These are phyloP conservation scores for Sugiyamaella xylanicola DNA, from an alignment of 1,139 yeast species.

Conservation along the genomic window DNA sequence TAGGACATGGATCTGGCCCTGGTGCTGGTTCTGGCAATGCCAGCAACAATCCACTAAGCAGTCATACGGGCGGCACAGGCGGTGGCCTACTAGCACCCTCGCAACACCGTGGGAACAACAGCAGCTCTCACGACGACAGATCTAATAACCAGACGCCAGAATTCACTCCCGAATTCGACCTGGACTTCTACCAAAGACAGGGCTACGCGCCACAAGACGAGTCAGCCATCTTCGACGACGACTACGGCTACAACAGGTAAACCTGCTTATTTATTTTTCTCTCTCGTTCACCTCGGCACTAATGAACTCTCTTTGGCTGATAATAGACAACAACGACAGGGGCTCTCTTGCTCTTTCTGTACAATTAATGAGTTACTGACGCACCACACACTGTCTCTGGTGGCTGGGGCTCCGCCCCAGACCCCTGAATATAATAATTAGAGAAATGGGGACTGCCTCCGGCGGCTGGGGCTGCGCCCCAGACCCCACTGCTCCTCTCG, in stretches of 20 bases:
- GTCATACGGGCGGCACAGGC: background rate
- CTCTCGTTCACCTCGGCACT: background rate
- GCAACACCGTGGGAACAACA: background rate
- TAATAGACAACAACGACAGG: conserved; percentile 13
- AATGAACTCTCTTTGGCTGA: background rate
- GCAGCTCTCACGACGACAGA: conserved; percentile 2
- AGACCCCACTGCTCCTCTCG: background rate
- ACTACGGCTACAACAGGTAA: conserved; percentile 10
- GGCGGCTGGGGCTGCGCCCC: conserved; percentile 16
- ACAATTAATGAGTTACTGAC: background rate
- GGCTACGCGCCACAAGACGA: conserved; percentile 20
- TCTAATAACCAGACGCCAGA: conserved; percentile 24
- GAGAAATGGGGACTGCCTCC: too few species aligned
- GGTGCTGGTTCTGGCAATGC: background rate
- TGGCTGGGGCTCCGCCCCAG: conserved; percentile 16
- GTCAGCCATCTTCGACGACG: conserved; percentile 25
- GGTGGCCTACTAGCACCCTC: background rate
- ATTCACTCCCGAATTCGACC: conserved; percentile 28
- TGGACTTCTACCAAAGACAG: conserved; percentile 25
- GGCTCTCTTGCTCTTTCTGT: too few species aligned
- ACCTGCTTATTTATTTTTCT: conserved; percentile 5
- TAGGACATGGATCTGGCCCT: background rate
- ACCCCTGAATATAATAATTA: too few species aligned
- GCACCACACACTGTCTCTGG: background rate
- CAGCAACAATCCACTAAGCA: too few species aligned